These are phyloP conservation scores for Balansia obtecta DNA, from an alignment of 2,329 filamentous ascomycete species.

Conservation along the genomic window DNA sequence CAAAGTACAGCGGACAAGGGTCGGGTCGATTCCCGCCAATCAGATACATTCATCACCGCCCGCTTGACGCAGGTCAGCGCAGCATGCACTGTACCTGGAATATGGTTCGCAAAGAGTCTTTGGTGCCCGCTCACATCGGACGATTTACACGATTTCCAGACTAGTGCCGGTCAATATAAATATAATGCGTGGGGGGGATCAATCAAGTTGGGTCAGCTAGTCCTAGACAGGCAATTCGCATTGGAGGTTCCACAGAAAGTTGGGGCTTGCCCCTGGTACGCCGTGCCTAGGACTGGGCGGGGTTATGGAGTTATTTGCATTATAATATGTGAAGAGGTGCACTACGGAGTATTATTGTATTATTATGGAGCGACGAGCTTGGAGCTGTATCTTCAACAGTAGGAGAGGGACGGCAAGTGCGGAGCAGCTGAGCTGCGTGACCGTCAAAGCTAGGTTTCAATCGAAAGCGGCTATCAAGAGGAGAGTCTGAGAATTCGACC, in stretches of 20 bases:
- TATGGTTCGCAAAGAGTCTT: not conserved
- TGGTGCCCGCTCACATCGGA: not conserved
- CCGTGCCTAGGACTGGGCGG: not conserved
- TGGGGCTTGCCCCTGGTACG: not conserved
- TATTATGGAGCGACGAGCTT: not conserved
- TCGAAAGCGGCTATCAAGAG: not conserved
- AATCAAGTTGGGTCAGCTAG: not conserved
- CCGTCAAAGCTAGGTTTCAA: not conserved
- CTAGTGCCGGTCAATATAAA: not conserved
- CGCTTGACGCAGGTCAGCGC: constrained; percentile 1
- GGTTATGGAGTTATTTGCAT: not conserved
- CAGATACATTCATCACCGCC: constrained; percentile 3
- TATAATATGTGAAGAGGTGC: too few species aligned
- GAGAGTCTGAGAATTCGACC: not conserved
- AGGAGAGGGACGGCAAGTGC: not conserved
- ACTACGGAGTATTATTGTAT: not conserved
- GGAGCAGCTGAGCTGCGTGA: not conserved
- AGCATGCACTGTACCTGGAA: not conserved
- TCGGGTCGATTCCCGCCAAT: not conserved
- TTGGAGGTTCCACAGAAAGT: not conserved
- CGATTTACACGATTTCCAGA: too few species aligned
- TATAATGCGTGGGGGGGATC: not conserved
- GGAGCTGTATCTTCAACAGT: not conserved
- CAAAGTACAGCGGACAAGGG: not conserved
- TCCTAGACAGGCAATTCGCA: not conserved